Evolutionary conservation across 1,139 yeast species (phyloP), one percentile per base, ranked within the genome.

Genomic region (Casaregolazyma suthepensis): DNA sequence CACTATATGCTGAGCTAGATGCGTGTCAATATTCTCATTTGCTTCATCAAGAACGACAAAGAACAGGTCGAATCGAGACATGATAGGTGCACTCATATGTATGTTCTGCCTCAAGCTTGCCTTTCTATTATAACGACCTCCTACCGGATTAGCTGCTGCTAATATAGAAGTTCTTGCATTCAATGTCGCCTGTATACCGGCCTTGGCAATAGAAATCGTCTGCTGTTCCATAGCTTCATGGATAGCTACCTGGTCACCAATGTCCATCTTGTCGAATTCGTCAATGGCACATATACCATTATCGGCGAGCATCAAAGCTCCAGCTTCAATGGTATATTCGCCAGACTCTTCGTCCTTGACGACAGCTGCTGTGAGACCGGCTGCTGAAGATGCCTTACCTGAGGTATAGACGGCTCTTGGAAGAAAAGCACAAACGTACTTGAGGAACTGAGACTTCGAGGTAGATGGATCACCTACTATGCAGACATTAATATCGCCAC

Each of bases 151-250:
- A 0, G 99, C 99, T 17, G 99, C 98, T 0, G 99, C 99, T 56
- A 93, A 73, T 61, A 93, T 93, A 0, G 97, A 88, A 0, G 99
- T 90, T 66, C 99, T 80, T 1, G 99, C 99, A 68, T 93, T 93
- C 64, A 93, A 74, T 0, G 99, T 93, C 5, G 99, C 98, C 68
- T 93, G 98, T 58, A 93, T 93, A 65, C 99, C 99, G 1, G 99
- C 99, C 69, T 93, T 93, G 22, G 99, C 97, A 65, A 93, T 93
- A 13, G 97, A 90, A 59, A 93, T 93, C 0, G 99, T 93, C 70
- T 93, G 99, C 72, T 93, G 99, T 76, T 93, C 99, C 99, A 93
- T 93, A 15, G 99, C 99, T 75, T 93, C 99, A 74, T 93, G 99
- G 75, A 93, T 93, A 2, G 99, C 99, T 55, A 93, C 99, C 73